Evolutionary conservation across 1,284 basidiomycete species (phyloP), one percentile per base, ranked within the genome.

Genomic region (Leccinum glutinopallens): DNA sequence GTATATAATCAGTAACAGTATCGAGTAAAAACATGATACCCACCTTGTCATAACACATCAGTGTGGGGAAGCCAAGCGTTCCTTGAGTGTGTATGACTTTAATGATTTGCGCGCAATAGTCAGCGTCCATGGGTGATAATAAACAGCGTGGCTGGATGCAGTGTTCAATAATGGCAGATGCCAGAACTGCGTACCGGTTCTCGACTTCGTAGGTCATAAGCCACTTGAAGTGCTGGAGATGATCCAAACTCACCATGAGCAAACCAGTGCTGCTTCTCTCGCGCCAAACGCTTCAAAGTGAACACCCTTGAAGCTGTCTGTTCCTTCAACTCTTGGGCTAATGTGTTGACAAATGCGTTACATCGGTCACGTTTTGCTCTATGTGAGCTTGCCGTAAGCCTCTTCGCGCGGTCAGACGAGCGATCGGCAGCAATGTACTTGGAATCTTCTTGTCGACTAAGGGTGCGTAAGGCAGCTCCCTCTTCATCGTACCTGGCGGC

Each of bases 91-190:
- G 97, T 60, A 97, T 82, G 7, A 91, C 83, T 70, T 92, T 92
- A 73, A 99, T 90, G 73, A 99, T 93, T 70, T 94, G 91, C 8
- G 94, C 92, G 65, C 96, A 94, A 69, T 91, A 99, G 62, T 97
- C 91, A 10, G 97, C 97, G 76, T 99, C 97, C 84, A 96, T 94
- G 0, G 96, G 95, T 0, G 96, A 97, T 15, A 98, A 81, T 46
- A 97, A 82, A 65, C 92, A 93, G 35, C 97, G 89, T 3, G 97
- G 97, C 72, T 94, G 90, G 68, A 99, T 86, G 76, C 97, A 99
- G 73, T 96, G 88, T 74, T 98, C 94, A 61, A 95, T 87, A 53
- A 97, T 78, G 19, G 88, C 81, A 37, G 84, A 80, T 29, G 87
- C 84, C 51, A 93, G 79, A 13, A 79, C 72, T 5, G 77, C 74